These are phyloP conservation scores for peach (Prunus persica) DNA, from an alignment of 306 rosid species.

Conservation along the genomic window Prunus_persica_NCBIv2 NC_034014.1:4891001-4891500, in stretches of 20 bases:
- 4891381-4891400: constrained; percentile 65
- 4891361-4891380: constrained; percentile 73
- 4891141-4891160: constrained; percentile 81
- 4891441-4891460: constrained; percentile 83
- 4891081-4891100: constrained; percentile 63
- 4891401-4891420: constrained; percentile 78
- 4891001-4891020: constrained; percentile 77
- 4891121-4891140: constrained; percentile 90
- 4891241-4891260: constrained; percentile 48
- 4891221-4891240: constrained; percentile 77
- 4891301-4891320: constrained; percentile 67
- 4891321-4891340: constrained; percentile 80
- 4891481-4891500: constrained; percentile 75
- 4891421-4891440: constrained; percentile 80
- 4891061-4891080: constrained; percentile 86
- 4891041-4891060: constrained; percentile 51
- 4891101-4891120: constrained; percentile 73
- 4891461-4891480: constrained; percentile 74
- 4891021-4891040: constrained; percentile 52
- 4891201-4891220: constrained; percentile 93
- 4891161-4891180: constrained; percentile 86
- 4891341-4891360: constrained; percentile 95
- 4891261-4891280: constrained; percentile 29
- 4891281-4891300: constrained; percentile 16
- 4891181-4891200: constrained; percentile 64